Evolutionary conservation across 495 filamentous ascomycete species (phyloP), one percentile per base, ranked within the genome.

Genomic region (Penicillium canariense): DNA sequence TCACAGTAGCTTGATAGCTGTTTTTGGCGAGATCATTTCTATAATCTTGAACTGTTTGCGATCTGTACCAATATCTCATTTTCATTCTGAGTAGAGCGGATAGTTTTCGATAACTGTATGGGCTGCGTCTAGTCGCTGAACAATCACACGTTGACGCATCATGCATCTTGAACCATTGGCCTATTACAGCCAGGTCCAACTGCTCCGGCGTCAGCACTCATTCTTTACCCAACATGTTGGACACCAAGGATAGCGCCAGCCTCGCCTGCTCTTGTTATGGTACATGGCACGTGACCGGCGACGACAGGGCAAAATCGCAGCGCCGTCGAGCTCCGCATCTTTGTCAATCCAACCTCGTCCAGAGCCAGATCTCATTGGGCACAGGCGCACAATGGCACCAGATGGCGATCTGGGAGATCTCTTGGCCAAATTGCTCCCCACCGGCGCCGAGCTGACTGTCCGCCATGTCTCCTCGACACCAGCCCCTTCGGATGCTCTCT

Each of bases 381-480:
- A 50, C 28, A 54, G 23, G 23, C 15, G 44, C 60, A 54, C 44
- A 53, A 70, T 70, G 64, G 65, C 62, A 46, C 42, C 28, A 27
- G 65, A 65, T 36, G 59, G 67, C 44, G 72, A 73, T 68, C 66
- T 78, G 62, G 70, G 66, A 57, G 71, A 73, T 61, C 67, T 78
- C 55, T 66, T 98, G 56, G 84, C 89, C 49, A 77, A 82, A 47
- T 80, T 79, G 26, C 82, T 97, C 23, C 90, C 93, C 25, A 78
- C 83, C 48, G 84, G 77, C 58, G 77, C 80, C 67, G 79, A 79
- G 55, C 83, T 96, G 63, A 86, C 77, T 38, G 77, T 95, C 61
- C 84, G 95, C 70, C 93, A 97, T 75, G 72, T 96, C 57, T 96
- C 91, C 17, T 95, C 92, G 3, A 87, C 89, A 1, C 90, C 94